A percentile compares a stretch with the other conserved stretches of the same genome.
Conservation (phyloP, 306 rosid genomes). For the Neltuma alba region DNA sequence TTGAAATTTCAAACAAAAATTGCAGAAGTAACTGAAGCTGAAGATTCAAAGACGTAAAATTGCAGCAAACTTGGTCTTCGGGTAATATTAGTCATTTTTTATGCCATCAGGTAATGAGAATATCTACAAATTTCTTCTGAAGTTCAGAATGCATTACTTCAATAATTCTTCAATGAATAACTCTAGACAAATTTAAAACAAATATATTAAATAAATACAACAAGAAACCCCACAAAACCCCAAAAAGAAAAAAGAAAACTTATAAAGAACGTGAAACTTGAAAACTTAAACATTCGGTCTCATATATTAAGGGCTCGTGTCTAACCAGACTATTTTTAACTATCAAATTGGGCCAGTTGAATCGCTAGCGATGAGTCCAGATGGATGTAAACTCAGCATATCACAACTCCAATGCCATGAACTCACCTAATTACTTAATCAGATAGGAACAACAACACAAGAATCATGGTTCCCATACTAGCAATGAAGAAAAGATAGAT, state of each 20-base stretch:
- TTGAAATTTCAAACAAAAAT: background rate
- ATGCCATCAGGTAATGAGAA: background rate
- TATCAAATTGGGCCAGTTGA: background rate
- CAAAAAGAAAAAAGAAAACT: background rate
- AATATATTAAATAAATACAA: background rate
- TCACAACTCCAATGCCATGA: slow-evolving; percentile 28
- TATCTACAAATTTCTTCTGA: background rate
- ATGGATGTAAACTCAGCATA: slow-evolving; percentile 17
- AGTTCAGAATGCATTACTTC: slow-evolving; percentile 1
- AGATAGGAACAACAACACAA: slow-evolving; percentile 18
- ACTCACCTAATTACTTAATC: background rate
- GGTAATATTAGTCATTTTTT: background rate
- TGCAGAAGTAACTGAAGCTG: background rate
- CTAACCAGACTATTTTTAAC: background rate
- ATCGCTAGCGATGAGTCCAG: background rate
- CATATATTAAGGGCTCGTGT: background rate
- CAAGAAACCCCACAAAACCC: background rate
- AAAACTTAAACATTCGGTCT: background rate
- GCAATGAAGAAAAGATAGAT: background rate
- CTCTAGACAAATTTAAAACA: background rate
- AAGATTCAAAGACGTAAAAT: background rate
- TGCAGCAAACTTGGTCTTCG: background rate
- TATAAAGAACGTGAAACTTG: background rate
- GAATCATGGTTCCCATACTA: slow-evolving; percentile 1
- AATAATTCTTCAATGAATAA: background rate